Evolutionary conservation across 352 stramenopile species (phyloP).

Genomic region (Globisporangium mamillatum): DNA sequence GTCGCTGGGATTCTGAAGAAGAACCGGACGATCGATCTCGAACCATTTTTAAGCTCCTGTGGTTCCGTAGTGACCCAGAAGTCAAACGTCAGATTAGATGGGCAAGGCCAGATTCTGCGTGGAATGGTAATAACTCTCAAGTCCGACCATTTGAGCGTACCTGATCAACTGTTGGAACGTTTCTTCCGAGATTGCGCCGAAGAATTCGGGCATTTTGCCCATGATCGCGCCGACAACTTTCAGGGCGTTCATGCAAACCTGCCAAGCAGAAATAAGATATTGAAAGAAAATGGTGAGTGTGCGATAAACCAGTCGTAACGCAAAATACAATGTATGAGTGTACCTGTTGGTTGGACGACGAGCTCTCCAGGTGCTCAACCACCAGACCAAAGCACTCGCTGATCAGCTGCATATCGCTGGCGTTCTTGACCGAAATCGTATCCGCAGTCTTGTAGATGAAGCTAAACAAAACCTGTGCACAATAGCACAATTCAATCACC

Average conservation of each 20-base stretch:
- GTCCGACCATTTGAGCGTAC: constrained; percentile 14
- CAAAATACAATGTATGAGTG: neutral
- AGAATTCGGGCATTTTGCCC: constrained; percentile 42
- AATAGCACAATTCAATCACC: neutral
- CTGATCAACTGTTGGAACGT: constrained; percentile 29
- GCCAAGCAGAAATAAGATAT: neutral
- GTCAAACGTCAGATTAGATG: neutral
- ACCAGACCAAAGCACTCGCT: constrained; percentile 6
- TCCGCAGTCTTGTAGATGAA: constrained; percentile 18
- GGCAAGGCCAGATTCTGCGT: neutral
- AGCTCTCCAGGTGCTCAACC: constrained; percentile 2
- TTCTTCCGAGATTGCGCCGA: constrained; percentile 22
- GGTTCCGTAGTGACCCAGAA: neutral
- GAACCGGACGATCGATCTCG: constrained; percentile 23
- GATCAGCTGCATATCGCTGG: neutral
- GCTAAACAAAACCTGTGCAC: constrained; percentile 16
- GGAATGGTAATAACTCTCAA: too few relatives aligned
- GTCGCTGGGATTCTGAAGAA: constrained; percentile 7
- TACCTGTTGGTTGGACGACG: constrained; percentile 20
- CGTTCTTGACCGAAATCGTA: constrained; percentile 4
- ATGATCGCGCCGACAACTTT: constrained; percentile 59
- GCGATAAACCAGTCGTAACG: neutral
- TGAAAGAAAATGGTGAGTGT: neutral
- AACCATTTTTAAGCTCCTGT: constrained; percentile 35
- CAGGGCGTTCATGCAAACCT: constrained; percentile 53